These are phyloP conservation scores for Verticillium zaregamsianum DNA, from an alignment of 2,329 filamentous ascomycete species.

Conservation along the genomic window DNA sequence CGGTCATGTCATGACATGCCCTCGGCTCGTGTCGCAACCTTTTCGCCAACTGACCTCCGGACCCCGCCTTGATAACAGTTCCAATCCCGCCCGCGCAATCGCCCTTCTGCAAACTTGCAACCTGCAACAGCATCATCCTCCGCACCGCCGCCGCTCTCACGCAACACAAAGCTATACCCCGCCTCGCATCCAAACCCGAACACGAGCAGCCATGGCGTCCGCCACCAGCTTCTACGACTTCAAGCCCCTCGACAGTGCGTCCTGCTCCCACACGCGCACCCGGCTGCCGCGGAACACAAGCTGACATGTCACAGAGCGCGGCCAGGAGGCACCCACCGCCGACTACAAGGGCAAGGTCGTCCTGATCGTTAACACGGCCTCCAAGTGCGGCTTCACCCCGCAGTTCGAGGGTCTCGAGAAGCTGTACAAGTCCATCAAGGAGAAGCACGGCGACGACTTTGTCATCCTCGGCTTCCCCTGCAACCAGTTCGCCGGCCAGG, in stretches of 20 bases:
- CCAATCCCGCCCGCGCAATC: neutral
- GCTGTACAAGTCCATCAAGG: constrained; percentile 75
- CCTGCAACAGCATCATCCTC: neutral
- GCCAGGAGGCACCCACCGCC: constrained; percentile 63
- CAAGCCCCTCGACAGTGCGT: constrained; percentile 70
- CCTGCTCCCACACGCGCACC: neutral
- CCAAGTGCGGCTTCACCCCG: constrained; percentile 97
- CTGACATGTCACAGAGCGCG: constrained; percentile 54
- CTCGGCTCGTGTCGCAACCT: neutral
- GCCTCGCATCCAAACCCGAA: neutral
- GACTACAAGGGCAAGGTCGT: constrained; percentile 87
- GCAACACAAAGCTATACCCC: neutral
- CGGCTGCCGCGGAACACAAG: constrained; percentile 4
- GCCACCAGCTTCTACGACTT: constrained; percentile 70
- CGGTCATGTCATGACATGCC: neutral
- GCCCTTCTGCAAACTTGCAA: neutral
- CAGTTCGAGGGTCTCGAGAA: constrained; percentile 90
- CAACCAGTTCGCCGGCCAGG: constrained; percentile 94
- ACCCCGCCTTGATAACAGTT: neutral
- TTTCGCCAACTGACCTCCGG: neutral
- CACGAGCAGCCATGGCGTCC: constrained; percentile 27
- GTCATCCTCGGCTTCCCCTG: constrained; percentile 92
- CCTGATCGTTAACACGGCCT: constrained; percentile 94
- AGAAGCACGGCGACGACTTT: constrained; percentile 70
- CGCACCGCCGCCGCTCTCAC: neutral